Percentiles rank a stretch among this genome's conserved stretches.
Evolutionary conservation across 352 stramenopile species (phyloP).

Genomic region (Pythium grandisporangium): DNA sequence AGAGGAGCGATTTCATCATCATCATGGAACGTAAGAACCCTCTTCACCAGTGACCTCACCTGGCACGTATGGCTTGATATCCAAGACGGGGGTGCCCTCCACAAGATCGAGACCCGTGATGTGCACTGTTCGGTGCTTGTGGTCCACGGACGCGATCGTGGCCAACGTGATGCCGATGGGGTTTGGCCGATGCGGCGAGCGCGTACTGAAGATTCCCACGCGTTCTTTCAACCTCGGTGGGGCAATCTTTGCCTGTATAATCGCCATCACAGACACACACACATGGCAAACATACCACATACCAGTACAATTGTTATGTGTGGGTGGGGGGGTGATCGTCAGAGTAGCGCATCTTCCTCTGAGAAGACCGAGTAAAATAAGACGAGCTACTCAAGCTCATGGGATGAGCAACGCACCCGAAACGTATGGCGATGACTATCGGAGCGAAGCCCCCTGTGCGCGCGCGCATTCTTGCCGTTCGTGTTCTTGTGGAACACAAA

Average conservation of each 20-base stretch:
- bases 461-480: conserved; percentile 72
- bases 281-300: too few relatives aligned
- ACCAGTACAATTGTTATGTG: too few relatives aligned
- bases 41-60: conserved; percentile 14
- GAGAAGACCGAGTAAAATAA: too few relatives aligned
- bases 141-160: conserved; percentile 80
- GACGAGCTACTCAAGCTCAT: too few relatives aligned
- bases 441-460: conserved; percentile 46
- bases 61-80: conserved; percentile 98
- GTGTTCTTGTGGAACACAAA: conserved; percentile 89
- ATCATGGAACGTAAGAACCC: too few relatives aligned
- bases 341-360: too few relatives aligned
- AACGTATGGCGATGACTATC: conserved; percentile 76
- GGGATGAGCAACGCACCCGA: conserved; percentile 8
- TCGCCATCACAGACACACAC: too few relatives aligned
- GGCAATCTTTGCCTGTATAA: conserved; percentile 49
- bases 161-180: conserved; percentile 90
- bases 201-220: conserved; percentile 93
- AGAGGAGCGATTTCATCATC: too few relatives aligned
- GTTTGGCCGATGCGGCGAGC: conserved; percentile 96
- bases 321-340: too few relatives aligned
- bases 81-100: conserved; percentile 95
- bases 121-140: conserved; percentile 41
- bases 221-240: conserved; percentile 62
- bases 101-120: conserved; percentile 90